Base-by-base conservation (phyloP, 768 basidiomycete species). In the Boletus edulis region DNA sequence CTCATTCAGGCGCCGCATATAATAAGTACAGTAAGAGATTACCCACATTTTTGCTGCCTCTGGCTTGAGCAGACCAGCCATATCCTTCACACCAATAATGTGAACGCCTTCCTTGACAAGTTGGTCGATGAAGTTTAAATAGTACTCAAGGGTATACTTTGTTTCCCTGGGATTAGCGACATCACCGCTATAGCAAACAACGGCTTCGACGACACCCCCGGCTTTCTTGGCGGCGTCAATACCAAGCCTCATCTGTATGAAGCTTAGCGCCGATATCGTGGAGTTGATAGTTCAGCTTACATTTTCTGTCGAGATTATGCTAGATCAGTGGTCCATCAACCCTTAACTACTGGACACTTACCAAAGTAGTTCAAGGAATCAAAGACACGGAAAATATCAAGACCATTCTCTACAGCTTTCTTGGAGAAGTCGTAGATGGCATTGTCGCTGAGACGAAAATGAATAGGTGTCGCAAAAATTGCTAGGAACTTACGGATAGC, bases 211-310 rank as follows among this genome's bases (percentile, higher is more conserved):
- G 47, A 99, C 97, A 79, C 97, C 97, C 54, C 97, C 97, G 32
- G 97, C 97, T 73, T 97, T 97, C 85, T 98, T 99, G 55, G 97
- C 97, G 39, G 97, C 97, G 68, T 99, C 97, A 64, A 99, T 98
- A 69, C 97, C 97, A 63, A 99, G 85, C 73, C 82, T 87, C 91
- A 99, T 91, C 90, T 98, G 60, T 47, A 57, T 52, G 34, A 49
- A 39, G 48, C 57, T 69, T 27, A 66, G 59, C 20, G 62, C 27
- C 40, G 20, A 14, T n/a, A 32, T 6, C 38, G 50, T 29, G 13
- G 17, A 50, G 18, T 40, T 34, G 43, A 14, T 35, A 20, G 7
- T 32, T 24, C 20, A 37, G 34, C 83, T 64, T 59, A 89, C 89
- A 64, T 92, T 92, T 53, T 91, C 90, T 91, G 62, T 48, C 50